Conservation (phyloP, 495 filamentous ascomycete genomes). For the Neurospora discreta region DNA sequence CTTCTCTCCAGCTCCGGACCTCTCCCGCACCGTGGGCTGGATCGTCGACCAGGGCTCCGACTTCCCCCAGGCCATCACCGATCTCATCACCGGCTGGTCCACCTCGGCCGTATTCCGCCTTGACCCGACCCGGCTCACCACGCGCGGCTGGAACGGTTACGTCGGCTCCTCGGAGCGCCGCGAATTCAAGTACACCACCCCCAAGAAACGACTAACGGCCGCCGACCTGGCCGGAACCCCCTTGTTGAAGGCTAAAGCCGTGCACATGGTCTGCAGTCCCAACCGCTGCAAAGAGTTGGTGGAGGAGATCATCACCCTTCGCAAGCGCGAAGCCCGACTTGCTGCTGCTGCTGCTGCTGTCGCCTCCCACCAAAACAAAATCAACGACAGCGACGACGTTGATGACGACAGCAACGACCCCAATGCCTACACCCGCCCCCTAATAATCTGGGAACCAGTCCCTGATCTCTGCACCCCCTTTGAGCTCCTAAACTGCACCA, state of each 20-base stretch:
- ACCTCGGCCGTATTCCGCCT: slow-evolving; percentile 60
- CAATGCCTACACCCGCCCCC: slow-evolving; percentile 34
- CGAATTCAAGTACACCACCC: slow-evolving; percentile 80
- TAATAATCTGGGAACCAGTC: slow-evolving; percentile 93
- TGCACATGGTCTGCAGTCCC: slow-evolving; percentile 83
- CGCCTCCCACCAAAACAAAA: slow-evolving; percentile 3
- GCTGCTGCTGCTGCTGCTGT: background rate
- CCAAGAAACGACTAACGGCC: slow-evolving; percentile 61
- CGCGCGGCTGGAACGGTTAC: slow-evolving; percentile 88
- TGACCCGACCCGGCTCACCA: slow-evolving; percentile 60
- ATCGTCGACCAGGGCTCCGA: slow-evolving; percentile 84
- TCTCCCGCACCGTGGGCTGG: slow-evolving; percentile 61
- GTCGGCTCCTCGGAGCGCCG: slow-evolving; percentile 34
- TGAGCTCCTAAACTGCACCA: slow-evolving; percentile 61
- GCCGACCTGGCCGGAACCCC: slow-evolving; percentile 30
- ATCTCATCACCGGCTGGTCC: slow-evolving; percentile 55
- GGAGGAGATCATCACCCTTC: slow-evolving; percentile 43
- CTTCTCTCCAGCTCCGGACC: slow-evolving; percentile 51
- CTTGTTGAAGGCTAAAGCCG: slow-evolving; percentile 59
- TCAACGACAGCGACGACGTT: slow-evolving; percentile 1
- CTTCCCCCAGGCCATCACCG: slow-evolving; percentile 57
- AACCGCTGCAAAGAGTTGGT: slow-evolving; percentile 65
- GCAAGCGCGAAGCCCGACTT: slow-evolving; percentile 1
- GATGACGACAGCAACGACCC: slow-evolving; percentile 4
- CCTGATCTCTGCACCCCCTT: slow-evolving; percentile 74